These are phyloP conservation scores for Dimocarpus longan DNA, from an alignment of 345 rosid species.

Conservation along the genomic window DNA sequence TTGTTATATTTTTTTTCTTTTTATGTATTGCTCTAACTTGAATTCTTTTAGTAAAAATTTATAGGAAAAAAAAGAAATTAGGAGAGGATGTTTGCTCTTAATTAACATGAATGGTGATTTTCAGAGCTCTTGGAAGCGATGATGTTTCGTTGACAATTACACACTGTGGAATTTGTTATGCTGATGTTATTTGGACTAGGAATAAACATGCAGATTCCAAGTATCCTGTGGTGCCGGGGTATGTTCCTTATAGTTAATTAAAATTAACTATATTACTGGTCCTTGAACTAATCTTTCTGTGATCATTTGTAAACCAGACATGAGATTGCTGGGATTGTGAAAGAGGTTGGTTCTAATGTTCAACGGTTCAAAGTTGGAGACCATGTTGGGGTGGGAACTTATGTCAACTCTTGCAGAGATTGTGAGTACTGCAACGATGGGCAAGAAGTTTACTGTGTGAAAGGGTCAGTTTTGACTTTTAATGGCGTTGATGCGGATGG, in stretches of 20 bases:
- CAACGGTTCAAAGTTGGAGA: slow-evolving; percentile 68
- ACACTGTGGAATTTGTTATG: slow-evolving; percentile 91
- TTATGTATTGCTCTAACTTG: too few species aligned
- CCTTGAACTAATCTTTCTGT: slow-evolving; percentile 14
- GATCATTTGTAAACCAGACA: slow-evolving; percentile 48
- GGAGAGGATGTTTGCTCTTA: too few species aligned
- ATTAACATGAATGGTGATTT: not conserved
- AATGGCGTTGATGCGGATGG: slow-evolving; percentile 76
- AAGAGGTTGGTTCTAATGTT: slow-evolving; percentile 76
- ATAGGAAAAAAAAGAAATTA: too few species aligned
- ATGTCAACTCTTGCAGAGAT: slow-evolving; percentile 76
- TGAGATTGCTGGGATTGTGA: slow-evolving; percentile 85
- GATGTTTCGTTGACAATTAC: slow-evolving; percentile 80
- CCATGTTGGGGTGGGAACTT: slow-evolving; percentile 90
- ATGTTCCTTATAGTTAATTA: slow-evolving; percentile 18
- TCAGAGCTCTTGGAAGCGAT: slow-evolving; percentile 60
- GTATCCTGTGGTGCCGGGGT: slow-evolving; percentile 96
- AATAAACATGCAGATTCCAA: slow-evolving; percentile 60
- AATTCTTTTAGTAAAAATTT: too few species aligned
- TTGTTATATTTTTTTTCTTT: too few species aligned
- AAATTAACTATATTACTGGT: not conserved
- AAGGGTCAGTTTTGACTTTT: slow-evolving; percentile 59
- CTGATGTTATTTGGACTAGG: slow-evolving; percentile 76
- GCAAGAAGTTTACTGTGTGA: slow-evolving; percentile 58
- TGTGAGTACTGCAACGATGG: slow-evolving; percentile 69